phyloP scores from a whole-genome alignment of 306 rosid species.

The Urtica urens region DNA sequence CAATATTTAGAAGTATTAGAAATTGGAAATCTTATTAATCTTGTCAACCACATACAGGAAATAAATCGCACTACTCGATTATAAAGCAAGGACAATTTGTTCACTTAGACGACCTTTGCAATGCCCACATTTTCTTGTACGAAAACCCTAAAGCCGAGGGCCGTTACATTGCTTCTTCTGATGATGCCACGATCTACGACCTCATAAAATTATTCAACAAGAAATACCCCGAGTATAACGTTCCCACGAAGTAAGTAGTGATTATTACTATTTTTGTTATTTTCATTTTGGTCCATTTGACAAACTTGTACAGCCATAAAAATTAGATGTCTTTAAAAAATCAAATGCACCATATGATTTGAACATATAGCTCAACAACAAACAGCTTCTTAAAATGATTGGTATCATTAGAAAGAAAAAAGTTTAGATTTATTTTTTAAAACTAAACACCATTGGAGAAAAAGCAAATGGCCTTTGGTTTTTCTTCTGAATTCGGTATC shows the following conservation, averaged over 20 bases:
- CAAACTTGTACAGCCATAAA: neutral
- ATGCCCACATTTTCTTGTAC: conserved; percentile 48
- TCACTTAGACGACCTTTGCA: conserved; percentile 65
- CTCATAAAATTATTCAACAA: conserved; percentile 37
- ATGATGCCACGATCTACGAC: conserved; percentile 47
- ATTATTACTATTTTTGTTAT: neutral
- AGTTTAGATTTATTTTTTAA: no score
- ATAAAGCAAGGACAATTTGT: conserved; percentile 55
- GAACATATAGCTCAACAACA: no score
- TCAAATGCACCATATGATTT: neutral
- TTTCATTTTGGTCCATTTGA: no score
- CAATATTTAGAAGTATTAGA: neutral
- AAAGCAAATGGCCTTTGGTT: no score
- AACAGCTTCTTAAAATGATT: no score
- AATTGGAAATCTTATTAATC: no score
- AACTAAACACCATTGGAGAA: no score
- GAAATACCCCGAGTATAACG: conserved; percentile 39
- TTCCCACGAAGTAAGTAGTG: conserved; percentile 68
- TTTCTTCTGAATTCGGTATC: no score
- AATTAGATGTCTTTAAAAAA: neutral
- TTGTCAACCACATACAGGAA: conserved; percentile 25
- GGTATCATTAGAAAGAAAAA: no score
- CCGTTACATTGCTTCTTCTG: conserved; percentile 47
- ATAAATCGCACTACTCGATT: conserved; percentile 43
- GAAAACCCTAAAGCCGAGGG: conserved; percentile 57